A percentile compares a stretch with the other conserved stretches of the same genome.
phyloP scores from a whole-genome alignment of 139 green algal genomes.

The Chlamydomonas schloesseri region DNA sequence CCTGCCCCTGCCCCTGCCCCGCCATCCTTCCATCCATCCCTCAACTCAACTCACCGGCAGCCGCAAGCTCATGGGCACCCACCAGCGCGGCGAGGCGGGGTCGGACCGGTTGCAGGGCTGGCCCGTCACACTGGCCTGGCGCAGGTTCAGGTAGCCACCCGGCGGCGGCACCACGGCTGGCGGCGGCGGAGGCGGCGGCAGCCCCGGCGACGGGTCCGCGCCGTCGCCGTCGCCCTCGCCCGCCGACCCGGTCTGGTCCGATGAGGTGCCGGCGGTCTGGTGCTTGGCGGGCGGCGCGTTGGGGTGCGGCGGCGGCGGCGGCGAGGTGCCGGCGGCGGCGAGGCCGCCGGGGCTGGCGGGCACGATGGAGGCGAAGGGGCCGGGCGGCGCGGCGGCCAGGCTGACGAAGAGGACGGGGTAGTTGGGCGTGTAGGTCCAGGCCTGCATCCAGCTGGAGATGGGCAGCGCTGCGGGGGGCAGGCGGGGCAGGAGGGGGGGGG shows the following conservation, averaged over 20 bases:
- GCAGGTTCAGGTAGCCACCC: not conserved
- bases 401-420: slow-evolving; percentile 24
- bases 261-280: too few species aligned
- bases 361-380: slow-evolving; percentile 1
- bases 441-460: slow-evolving; percentile 37
- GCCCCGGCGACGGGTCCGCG: not conserved
- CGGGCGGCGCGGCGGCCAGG: too few species aligned
- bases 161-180: not conserved
- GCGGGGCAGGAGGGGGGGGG: too few species aligned
- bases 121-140: not conserved
- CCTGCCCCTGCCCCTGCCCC: too few species aligned
- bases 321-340: not conserved
- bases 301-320: too few species aligned
- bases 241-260: too few species aligned
- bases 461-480: not conserved
- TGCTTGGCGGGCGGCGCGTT: too few species aligned
- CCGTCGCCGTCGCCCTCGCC: not conserved
- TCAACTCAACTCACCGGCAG: slow-evolving; percentile 12
- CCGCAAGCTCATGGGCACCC: slow-evolving; percentile 16
- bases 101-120: slow-evolving; percentile 6
- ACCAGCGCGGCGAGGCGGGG: not conserved
- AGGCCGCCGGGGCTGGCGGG: not conserved
- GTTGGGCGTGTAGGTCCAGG: slow-evolving; percentile 45
- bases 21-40: too few species aligned
- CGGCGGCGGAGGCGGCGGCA: not conserved